A percentile compares a stretch with the other conserved stretches of the same genome.
phyloP scores from a whole-genome alignment of 2,329 filamentous ascomycete species.

The Ascomycota sp. region DNA sequence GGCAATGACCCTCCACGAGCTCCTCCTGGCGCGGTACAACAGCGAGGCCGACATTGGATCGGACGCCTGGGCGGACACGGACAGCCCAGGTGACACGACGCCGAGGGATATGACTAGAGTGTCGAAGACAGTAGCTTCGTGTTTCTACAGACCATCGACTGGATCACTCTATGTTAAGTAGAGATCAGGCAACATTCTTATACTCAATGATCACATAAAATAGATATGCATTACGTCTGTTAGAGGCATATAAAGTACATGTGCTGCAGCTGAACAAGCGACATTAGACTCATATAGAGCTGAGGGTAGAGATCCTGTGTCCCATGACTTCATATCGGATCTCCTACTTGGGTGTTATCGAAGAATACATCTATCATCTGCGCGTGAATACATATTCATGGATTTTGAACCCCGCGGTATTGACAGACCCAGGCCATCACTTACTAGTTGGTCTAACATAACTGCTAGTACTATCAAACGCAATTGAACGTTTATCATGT shows the following conservation, averaged over 20 bases:
- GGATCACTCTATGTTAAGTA: neutral
- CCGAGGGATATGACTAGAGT: conserved; percentile 1
- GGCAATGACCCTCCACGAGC: no score
- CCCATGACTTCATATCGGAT: neutral
- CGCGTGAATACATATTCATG: neutral
- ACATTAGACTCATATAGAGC: neutral
- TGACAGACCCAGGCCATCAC: no score
- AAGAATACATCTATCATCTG: neutral
- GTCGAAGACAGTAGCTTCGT: neutral
- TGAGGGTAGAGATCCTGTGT: neutral
- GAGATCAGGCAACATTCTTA: neutral
- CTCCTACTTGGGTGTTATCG: neutral
- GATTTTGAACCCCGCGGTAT: neutral
- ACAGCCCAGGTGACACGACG: no score
- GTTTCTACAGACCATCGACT: neutral
- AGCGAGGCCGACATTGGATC: no score
- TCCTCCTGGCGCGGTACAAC: no score
- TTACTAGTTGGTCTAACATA: neutral
- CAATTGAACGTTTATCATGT: neutral
- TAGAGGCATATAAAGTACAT: neutral
- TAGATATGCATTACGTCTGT: neutral
- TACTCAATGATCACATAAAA: neutral
- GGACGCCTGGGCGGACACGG: no score
- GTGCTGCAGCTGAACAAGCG: neutral
- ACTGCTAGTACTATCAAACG: neutral